Evolutionary conservation across 208 protist species (phyloP).

Genomic region (Lotmaria passim): DNA sequence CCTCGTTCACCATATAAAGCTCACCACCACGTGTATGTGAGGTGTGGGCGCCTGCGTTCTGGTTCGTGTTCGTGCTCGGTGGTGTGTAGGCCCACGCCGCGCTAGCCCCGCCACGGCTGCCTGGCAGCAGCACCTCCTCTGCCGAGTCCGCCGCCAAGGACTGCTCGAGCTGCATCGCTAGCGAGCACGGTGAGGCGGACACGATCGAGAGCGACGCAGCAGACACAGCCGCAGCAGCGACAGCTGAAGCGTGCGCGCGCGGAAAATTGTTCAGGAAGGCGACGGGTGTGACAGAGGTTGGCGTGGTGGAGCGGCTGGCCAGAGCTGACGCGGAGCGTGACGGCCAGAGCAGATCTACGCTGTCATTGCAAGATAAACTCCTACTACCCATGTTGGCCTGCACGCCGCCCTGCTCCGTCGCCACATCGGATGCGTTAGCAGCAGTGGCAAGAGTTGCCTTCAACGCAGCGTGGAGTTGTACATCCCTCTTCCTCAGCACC

Average conservation of each 20-base stretch:
- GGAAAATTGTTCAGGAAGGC: neutral
- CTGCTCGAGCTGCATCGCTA: slow-evolving; percentile 4
- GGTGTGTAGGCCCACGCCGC: slow-evolving; percentile 12
- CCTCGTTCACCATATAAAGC: too few species aligned
- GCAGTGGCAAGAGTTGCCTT: neutral
- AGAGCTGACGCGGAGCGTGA: slow-evolving; percentile 9
- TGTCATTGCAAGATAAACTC: slow-evolving; percentile 7
- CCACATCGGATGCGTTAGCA: neutral
- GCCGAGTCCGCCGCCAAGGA: slow-evolving; percentile 15
- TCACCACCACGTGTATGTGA: too few species aligned
- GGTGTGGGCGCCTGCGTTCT: too few species aligned
- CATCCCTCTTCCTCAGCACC: slow-evolving; percentile 20
- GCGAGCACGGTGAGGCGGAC: slow-evolving; percentile 12
- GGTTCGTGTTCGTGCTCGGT: neutral
- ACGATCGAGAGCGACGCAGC: neutral
- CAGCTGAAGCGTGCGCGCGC: neutral
- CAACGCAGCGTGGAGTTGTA: neutral
- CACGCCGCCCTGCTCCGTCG: neutral
- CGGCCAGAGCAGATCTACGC: slow-evolving; percentile 16
- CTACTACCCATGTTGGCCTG: neutral
- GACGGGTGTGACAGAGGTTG: slow-evolving; percentile 2
- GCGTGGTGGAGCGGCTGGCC: slow-evolving; percentile 12
- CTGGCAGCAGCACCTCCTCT: slow-evolving; percentile 41
- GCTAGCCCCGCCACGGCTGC: slow-evolving; percentile 24
- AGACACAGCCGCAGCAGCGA: too few species aligned